Base-by-base conservation (phyloP, 2,329 filamentous ascomycete species). In the Phialophora chinensis region DNA sequence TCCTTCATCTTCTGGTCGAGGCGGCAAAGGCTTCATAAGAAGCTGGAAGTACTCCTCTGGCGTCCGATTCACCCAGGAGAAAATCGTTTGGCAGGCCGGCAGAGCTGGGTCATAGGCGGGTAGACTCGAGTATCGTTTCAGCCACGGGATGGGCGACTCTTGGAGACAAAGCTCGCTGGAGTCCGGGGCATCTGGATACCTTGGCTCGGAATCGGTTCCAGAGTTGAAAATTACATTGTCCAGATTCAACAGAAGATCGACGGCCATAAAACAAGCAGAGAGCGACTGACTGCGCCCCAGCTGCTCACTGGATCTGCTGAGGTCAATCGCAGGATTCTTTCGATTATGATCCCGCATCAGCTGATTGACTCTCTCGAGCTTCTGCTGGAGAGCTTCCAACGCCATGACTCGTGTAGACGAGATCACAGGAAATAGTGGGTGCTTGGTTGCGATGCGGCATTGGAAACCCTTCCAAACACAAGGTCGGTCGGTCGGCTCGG, bases 61-160 rank as follows among this genome's bases (percentile, higher is more conserved):
- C 20, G 62, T 29, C 12, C 53, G 59, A n/a, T 57, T 62, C 10
- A 58, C 44, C 64, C 64, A 66, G 10, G 59, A 8, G n/a, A 66
- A 49, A n/a, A 66, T 23, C 35, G 29, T 35, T 17, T 35, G 47
- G 14, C 17, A 35, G 20, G 62, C 27, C 10, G 59, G 64, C 17
- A 38, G 35, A 35, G 47, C 23, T 6, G 64, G 53, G 14, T 66
- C 47, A 60, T 56, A 62, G 25, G n/a, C 27, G 5, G 64, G 52
- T 38, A 20, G 44, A 17, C 38, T 31, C 8, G 52, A 6, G 35
- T 31, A 62, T 17, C 35, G 35, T 44, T 53, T 56, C n/a, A 66
- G 60, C 64, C 64, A 66, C 2, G 38, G 44, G 1, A 49, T 20
- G 17, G 55, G 14, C 17, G n/a, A 56, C 11, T 56, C 29, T 47